Evolutionary conservation across 2,329 filamentous ascomycete species (phyloP).

Genomic region (Nigrograna mackinnonii): DNA sequence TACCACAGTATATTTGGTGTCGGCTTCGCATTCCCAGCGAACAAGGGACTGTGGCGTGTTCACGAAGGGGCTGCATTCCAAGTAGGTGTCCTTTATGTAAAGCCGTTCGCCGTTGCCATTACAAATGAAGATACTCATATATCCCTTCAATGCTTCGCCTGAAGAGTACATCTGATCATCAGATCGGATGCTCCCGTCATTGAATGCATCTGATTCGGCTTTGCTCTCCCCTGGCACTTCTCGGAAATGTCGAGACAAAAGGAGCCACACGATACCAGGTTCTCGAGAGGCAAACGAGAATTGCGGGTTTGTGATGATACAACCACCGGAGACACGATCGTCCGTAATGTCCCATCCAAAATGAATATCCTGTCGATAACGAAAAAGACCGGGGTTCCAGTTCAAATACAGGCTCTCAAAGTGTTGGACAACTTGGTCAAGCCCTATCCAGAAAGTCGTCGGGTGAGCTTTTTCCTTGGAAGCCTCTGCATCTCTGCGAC

Average conservation of each 20-base stretch:
- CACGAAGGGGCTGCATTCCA: conserved; percentile 82
- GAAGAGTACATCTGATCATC: conserved; percentile 23
- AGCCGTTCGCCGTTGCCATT: conserved; percentile 71
- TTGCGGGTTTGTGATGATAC: conserved; percentile 68
- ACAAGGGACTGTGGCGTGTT: conserved; percentile 92
- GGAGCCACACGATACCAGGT: conserved; percentile 74
- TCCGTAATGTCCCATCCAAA: conserved; percentile 75
- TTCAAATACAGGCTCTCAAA: conserved; percentile 97
- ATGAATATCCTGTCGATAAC: conserved; percentile 82
- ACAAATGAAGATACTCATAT: conserved; percentile 86
- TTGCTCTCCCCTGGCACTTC: conserved; percentile 49
- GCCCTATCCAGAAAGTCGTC: conserved; percentile 92
- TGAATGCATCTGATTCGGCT: conserved; percentile 32
- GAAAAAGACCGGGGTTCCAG: conserved; percentile 90
- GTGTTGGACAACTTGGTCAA: conserved; percentile 84
- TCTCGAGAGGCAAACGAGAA: conserved; percentile 57
- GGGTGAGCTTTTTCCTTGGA: conserved; percentile 49
- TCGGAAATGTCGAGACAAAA: conserved; percentile 85
- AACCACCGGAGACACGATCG: conserved; percentile 67
- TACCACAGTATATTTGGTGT: conserved; percentile 64
- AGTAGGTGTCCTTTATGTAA: conserved; percentile 70
- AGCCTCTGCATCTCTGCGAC: too few species aligned
- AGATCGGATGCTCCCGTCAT: conserved; percentile 29
- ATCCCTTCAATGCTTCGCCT: conserved; percentile 60
- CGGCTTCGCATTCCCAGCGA: conserved; percentile 65